Percentiles rank a stretch among this genome's conserved stretches.
Evolutionary conservation across 108 stramenopile species (phyloP).

Genomic region (Fragilaria radians): DNA sequence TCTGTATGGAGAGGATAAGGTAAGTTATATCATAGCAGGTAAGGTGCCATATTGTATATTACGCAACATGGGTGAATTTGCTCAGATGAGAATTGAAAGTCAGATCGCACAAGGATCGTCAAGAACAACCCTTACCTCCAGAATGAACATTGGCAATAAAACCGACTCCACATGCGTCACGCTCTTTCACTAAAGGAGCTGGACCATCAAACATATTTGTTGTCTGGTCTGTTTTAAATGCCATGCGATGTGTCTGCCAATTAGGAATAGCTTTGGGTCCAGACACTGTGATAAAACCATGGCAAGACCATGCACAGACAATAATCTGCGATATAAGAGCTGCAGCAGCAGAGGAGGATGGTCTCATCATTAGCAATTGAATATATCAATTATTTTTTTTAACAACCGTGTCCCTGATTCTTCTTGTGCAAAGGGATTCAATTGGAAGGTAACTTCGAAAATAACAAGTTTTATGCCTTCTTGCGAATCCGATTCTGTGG

Average conservation of each 20-base stretch:
- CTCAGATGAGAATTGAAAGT: neutral
- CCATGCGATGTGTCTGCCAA: slow-evolving; percentile 17
- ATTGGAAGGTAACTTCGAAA: neutral
- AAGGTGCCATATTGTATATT: too few species aligned
- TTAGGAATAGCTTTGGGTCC: neutral
- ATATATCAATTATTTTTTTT: neutral
- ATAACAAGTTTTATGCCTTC: neutral
- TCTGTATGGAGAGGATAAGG: slow-evolving; percentile 13
- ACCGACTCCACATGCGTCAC: slow-evolving; percentile 97
- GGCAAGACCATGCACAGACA: neutral
- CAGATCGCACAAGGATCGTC: neutral
- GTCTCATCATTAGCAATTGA: neutral
- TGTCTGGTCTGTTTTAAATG: slow-evolving; percentile 14
- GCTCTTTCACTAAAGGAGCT: slow-evolving; percentile 70
- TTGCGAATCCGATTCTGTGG: neutral
- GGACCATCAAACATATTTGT: slow-evolving; percentile 84
- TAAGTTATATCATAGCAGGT: too few species aligned
- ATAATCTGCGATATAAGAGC: neutral
- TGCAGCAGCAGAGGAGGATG: neutral
- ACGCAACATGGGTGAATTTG: too few species aligned
- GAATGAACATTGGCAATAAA: slow-evolving; percentile 82
- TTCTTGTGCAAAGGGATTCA: neutral
- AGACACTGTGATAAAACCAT: neutral
- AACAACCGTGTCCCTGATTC: too few species aligned
- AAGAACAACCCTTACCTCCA: slow-evolving; percentile 69